Evolutionary conservation across 2,329 filamentous ascomycete genomes (phyloP), one percentile per base, ranked within the genome.

Genomic region (Talaromyces sp.): DNA sequence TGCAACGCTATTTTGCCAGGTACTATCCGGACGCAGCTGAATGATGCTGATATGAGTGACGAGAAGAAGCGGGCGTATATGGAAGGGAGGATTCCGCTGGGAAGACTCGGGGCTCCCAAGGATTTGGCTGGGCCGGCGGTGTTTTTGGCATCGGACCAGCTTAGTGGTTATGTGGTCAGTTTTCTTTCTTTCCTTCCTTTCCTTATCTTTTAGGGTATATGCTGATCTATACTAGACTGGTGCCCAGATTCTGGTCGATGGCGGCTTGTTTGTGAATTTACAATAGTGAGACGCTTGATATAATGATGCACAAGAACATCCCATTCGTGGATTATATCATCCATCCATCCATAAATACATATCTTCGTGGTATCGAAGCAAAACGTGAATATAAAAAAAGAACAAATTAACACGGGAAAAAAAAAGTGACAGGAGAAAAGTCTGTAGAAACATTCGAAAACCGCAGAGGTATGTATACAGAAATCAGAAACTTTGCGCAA

Each of bases 261-360:
- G 92, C 10, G 92, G 93, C 0, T 74, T 94, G 64, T 96, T 95
- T 81, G 92, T 96, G 16, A 96, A 96, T 76, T 79, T 96, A 68
- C 91, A 95, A 76, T 94, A 76, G 28, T 16, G 14, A n/a, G 10
- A 9, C 12, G 5, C 6, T 30, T 7, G 2, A 16, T 52, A 14
- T 28, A 51, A 28, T 50, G 3, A 31, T n/a, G 47, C n/a, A 23
- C 27, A 31, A 31, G 16, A 53, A 33, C 50, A 53, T 53, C 30
- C 44, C 50, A 51, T 51, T 51, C 50, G 50, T 53, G 50, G 30
- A 53, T 53, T n/a, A 31, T n/a, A 5, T 31, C 50, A 31, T 28
- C 50, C 60, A 40, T 62, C 18, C 42, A 33, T 44, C 58, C 61
- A 59, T 62, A 62, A 57, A 59, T 62, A 62, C 61, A 62, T 62